These are phyloP conservation scores for Phialemoniopsis sp. DNA, from an alignment of 2,329 filamentous ascomycete genomes.

Conservation along the genomic window DNA sequence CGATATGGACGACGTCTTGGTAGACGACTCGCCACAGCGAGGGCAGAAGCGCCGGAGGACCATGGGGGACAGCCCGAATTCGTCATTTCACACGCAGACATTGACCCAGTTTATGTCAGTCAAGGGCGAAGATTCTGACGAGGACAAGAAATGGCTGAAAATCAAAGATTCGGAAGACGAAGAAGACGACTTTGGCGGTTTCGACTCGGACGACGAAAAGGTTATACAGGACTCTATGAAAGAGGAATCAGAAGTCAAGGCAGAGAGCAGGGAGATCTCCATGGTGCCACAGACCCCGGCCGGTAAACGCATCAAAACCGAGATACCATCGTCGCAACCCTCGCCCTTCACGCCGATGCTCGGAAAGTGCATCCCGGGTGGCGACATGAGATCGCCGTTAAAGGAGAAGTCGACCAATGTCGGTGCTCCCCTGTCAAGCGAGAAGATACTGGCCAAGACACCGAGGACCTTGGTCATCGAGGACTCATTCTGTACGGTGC, in stretches of 20 bases:
- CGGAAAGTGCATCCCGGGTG: conserved; percentile 28
- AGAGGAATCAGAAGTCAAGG: neutral
- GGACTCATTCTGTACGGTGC: conserved; percentile 38
- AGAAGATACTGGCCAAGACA: conserved; percentile 15
- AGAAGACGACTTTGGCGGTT: conserved; percentile 8
- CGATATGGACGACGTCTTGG: conserved; percentile 4
- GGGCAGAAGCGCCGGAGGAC: conserved; percentile 20
- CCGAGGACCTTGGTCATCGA: conserved; percentile 32
- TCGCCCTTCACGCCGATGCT: conserved; percentile 36
- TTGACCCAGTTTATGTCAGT: conserved; percentile 24
- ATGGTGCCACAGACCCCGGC: conserved; percentile 38
- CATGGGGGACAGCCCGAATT: conserved; percentile 16
- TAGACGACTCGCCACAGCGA: conserved; percentile 5
- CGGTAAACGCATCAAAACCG: conserved; percentile 21
- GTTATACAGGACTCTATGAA: neutral
- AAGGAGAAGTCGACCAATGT: conserved; percentile 28
- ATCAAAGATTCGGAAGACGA: conserved; percentile 18
- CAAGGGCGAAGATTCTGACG: conserved; percentile 4
- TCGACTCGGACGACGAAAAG: conserved; percentile 2
- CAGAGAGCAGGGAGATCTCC: conserved; percentile 13
- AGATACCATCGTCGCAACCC: conserved; percentile 41
- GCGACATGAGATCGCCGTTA: conserved; percentile 28
- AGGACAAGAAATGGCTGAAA: conserved; percentile 8
- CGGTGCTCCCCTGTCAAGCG: conserved; percentile 11
- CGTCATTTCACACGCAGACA: conserved; percentile 26